A percentile compares a stretch with the other conserved stretches of the same genome.
phyloP scores from a whole-genome alignment of 2,329 filamentous ascomycete species.

The Alternaria panax region DNA sequence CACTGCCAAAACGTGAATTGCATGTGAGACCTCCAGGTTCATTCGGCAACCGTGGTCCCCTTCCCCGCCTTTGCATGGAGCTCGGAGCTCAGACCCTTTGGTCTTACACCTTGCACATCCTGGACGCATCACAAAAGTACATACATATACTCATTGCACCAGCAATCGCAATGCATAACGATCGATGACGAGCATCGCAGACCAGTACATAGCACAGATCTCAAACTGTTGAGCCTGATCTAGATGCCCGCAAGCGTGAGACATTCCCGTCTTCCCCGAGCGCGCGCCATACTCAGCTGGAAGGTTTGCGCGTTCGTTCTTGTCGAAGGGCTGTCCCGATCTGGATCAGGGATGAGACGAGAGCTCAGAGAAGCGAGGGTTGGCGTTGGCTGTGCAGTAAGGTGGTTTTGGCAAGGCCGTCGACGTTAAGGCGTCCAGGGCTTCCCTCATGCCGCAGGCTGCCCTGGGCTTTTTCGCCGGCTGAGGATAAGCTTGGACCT shows the following conservation, averaged over 20 bases:
- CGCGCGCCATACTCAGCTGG: neutral
- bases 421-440: neutral
- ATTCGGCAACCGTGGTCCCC: neutral
- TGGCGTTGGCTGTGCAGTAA: neutral
- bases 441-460: neutral
- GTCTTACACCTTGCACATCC: neutral
- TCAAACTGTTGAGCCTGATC: conserved; percentile 3
- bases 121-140: conserved; percentile 4
- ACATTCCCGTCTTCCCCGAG: neutral
- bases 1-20: conserved; percentile 1
- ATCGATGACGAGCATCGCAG: neutral
- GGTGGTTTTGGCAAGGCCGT: neutral
- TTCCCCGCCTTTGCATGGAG: conserved; percentile 3
- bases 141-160: neutral
- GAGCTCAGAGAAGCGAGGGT: conserved; percentile 1
- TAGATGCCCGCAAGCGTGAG: conserved; percentile 2
- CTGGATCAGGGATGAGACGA: conserved; percentile 6
- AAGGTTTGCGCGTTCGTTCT: neutral
- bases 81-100: neutral
- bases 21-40: neutral
- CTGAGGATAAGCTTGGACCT: neutral
- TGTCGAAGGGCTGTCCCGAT: neutral
- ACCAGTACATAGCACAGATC: neutral
- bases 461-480: neutral
- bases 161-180: conserved; percentile 1